Evolutionary conservation across 805 yeast genomes (phyloP).

Genomic region (Kodamaea nitidulidarum): DNA sequence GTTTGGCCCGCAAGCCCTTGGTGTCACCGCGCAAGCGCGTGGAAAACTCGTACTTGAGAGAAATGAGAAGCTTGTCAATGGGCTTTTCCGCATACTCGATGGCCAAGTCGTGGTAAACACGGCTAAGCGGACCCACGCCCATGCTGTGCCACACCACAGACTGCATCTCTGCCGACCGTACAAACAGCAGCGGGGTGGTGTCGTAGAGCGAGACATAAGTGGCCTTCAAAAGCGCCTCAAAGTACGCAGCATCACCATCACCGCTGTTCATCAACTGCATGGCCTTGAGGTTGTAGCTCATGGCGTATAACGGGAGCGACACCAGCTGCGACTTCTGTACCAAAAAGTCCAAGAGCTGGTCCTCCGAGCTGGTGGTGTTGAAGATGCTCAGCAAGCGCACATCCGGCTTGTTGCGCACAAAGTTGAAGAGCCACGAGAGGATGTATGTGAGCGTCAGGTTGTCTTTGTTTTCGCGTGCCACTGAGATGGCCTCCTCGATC

Average conservation of each 20-base stretch:
- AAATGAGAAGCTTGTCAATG: constrained; percentile 37
- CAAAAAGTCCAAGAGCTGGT: constrained; percentile 62
- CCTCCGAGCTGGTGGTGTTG: constrained; percentile 47
- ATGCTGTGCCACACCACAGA: constrained; percentile 49
- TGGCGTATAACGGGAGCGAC: constrained; percentile 48
- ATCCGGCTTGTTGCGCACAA: constrained; percentile 64
- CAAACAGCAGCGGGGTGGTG: constrained; percentile 33
- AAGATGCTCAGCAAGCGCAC: constrained; percentile 44
- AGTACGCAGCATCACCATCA: constrained; percentile 37
- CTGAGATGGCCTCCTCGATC: constrained; percentile 80
- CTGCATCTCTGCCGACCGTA: constrained; percentile 43
- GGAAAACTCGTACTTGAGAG: constrained; percentile 36
- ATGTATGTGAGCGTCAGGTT: constrained; percentile 65
- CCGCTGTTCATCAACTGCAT: constrained; percentile 52
- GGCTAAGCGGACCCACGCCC: constrained; percentile 46
- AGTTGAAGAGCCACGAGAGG: constrained; percentile 69
- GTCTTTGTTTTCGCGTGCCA: constrained; percentile 84
- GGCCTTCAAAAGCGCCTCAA: constrained; percentile 58
- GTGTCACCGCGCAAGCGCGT: constrained; percentile 1
- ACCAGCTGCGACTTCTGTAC: constrained; percentile 50
- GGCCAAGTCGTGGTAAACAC: constrained; percentile 46
- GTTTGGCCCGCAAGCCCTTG: not conserved
- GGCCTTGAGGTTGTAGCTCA: constrained; percentile 65
- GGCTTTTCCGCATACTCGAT: constrained; percentile 32
- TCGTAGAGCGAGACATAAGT: constrained; percentile 52